Evolutionary conservation across 768 basidiomycete species (phyloP), one percentile per base, ranked within the genome.

Genomic region (Leucosporidium creatinivorum): DNA sequence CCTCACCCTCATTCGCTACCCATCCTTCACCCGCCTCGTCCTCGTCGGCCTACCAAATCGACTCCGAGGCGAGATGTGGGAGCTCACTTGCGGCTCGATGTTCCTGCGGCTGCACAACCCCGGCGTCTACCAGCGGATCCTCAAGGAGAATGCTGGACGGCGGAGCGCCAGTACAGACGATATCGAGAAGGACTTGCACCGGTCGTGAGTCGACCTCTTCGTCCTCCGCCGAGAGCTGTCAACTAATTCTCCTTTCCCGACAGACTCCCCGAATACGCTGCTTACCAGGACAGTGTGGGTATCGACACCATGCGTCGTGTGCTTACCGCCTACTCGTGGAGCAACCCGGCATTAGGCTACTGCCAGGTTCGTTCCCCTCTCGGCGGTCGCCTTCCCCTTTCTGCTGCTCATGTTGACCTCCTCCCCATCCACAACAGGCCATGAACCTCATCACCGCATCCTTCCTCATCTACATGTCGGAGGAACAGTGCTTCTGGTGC

Each of bases 371-470:
- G 61, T 49, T 4, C 8, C 15, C 30, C 13, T 62, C 33, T 19
- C 4, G 33, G 10, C 26, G 19, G 6, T 30, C 39, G 21, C 15
- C 7, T 21, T 49, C 49, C 31, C 4, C 25, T 50, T 3, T 8
- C 26, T 44, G 26, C 1, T 31, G 31, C 23, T 60, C 7, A 92
- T 74, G 80, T 91, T 23, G 90, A 91, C n/a, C 93, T 93, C 78
- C 94, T 93, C 28, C 30, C n/a, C 77, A 15, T 44, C 10, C 3
- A 12, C 13, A 15, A 44, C 93, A 98, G 87, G 96, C 94, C 9
- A 92, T 99, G 91, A 99, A 99, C 77, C 94, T 99, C 58, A 84
- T 98, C 52, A 89, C 89, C 0, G 93, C 94, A 31, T 93, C 91
- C n/a, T 87, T 94, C 74, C 81, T 94, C 61, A 98, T 93, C 69